Base-by-base conservation (phyloP, 305 asterid species). In the Fraxinus latifolia region DNA sequence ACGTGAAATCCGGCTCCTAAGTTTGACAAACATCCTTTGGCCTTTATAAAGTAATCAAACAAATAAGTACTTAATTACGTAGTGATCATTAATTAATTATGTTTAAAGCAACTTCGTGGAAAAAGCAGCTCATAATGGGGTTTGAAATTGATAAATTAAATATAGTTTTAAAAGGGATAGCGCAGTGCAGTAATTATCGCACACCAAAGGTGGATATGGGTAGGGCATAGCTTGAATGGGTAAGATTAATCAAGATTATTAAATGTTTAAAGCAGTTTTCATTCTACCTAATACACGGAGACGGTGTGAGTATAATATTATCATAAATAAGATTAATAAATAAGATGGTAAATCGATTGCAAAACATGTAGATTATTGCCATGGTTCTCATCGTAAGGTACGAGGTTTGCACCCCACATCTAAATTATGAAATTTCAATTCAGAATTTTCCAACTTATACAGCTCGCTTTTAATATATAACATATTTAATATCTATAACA, bases 231-330 rank as follows among this genome's bases (percentile, higher is more conserved):
- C 58, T 42, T 78, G 71, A 44, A 79, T 78, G 17, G 25, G 79
- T 77, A 82, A 55, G 78, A 81, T 68, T 27, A 42, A 27, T 34
- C 39, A 17, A 7, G 70, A 79, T 11, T 47, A 71, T 65, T 81
- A 82, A 71, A 80, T 67, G 53, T 3, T 76, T 72, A 58, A 34
- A 1, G 83, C 70, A 71, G 37, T 77, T 77, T 77, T 81, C 85
- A 1, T 11, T 65, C 87, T 83, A 86, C 91, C 90, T 79, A 89
- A 85, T 85, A 89, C 91, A 85, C 87, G 91, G 87, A 83, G 79
- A 82, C 87, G 86, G 27, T 85, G 81, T 53, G 77, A 81, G 71
- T 37, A 74, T 39, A 7, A 74, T 79, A 44, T 37, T 37, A 1
- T 37, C 44, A 37, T 37, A 37, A 37, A 37, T 37, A 36, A 1